Base-by-base conservation (phyloP, 1,139 yeast species). In the Candida glucosophila region DNA sequence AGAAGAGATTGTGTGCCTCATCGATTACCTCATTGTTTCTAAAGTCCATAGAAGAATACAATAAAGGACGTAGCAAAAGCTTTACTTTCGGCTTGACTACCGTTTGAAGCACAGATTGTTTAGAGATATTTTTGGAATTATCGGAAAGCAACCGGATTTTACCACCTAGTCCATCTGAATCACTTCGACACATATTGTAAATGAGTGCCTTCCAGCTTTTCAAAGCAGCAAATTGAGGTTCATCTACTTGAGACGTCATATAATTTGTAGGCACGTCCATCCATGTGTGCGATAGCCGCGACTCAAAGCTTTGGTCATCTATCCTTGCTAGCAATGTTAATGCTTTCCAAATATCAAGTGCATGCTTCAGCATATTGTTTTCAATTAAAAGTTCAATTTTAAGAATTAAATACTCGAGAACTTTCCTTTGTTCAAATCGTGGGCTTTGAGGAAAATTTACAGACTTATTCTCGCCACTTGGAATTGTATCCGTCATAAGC, bases 261-360 rank as follows among this genome's bases (percentile, higher is more conserved):
- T 65, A 58, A 9, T 23, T 24, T 30, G 47, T 52, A 17, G 58
- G 59, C 2, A 58, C 40, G 23, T 44, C 44, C 8, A 61, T 37
- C 70, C 69, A 64, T 15, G 43, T 37, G 20, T 43, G 39, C 2
- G 28, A 26, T n/a, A n/a, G n/a, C 23, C 44, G 45, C n/a, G n/a
- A n/a, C 6, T 58, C 67, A 32, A 59, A 49, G 0, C 52, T 39
- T 3, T 29, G 17, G 4, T 37, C 41, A 5, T 34, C 31, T 17
- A 45, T 47, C 7, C 55, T 48, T 5, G 49, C 38, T 9, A 64
- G 40, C 7, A 64, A 36, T 0, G 67, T 52, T 4, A 62, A 24
- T 0, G 58, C 57, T 5, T 59, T 48, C 71, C 71, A 64, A 8
- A 61, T 50, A 31, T 64, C 70, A 53, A 58, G 53, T 4, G 67